Conservation (phyloP, 2,329 filamentous ascomycete genomes). For the Botrytis porri region DNA sequence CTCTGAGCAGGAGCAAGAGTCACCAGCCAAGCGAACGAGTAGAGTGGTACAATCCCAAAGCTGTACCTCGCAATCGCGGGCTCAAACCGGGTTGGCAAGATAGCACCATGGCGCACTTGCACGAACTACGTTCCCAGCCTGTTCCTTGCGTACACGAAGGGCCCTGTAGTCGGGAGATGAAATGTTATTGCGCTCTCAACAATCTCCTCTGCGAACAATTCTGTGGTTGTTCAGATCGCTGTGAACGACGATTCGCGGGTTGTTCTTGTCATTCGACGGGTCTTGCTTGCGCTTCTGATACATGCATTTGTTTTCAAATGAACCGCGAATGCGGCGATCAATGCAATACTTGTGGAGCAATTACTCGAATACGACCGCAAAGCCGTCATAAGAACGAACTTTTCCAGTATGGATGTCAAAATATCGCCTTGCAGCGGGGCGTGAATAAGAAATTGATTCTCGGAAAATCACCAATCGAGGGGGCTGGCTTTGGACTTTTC, state of each 20-base stretch:
- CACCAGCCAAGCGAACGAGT: slow-evolving; percentile 19
- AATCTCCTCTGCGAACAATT: slow-evolving; percentile 69
- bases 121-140: slow-evolving; percentile 44
- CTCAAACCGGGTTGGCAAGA: slow-evolving; percentile 31
- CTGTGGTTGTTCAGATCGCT: slow-evolving; percentile 62
- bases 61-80: slow-evolving; percentile 17
- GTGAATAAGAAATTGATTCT: slow-evolving; percentile 63
- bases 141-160: slow-evolving; percentile 65
- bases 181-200: slow-evolving; percentile 61
- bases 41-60: slow-evolving; percentile 36
- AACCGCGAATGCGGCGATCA: slow-evolving; percentile 80
- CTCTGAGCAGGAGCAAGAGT: neutral
- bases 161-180: slow-evolving; percentile 50
- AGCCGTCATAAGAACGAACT: slow-evolving; percentile 59
- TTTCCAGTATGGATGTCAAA: slow-evolving; percentile 62
- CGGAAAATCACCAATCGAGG: slow-evolving; percentile 65
- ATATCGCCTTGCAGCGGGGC: slow-evolving; percentile 68
- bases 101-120: slow-evolving; percentile 29
- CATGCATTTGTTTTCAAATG: slow-evolving; percentile 68
- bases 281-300: slow-evolving; percentile 55
- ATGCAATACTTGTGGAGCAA: slow-evolving; percentile 67
- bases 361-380: slow-evolving; percentile 65
- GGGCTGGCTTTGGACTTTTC: slow-evolving; percentile 73
- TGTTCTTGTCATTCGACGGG: slow-evolving; percentile 62
- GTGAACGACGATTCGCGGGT: slow-evolving; percentile 63